Evolutionary conservation across 441 rosid genomes (phyloP).

Genomic region (Eugenia klotzschiana): DNA sequence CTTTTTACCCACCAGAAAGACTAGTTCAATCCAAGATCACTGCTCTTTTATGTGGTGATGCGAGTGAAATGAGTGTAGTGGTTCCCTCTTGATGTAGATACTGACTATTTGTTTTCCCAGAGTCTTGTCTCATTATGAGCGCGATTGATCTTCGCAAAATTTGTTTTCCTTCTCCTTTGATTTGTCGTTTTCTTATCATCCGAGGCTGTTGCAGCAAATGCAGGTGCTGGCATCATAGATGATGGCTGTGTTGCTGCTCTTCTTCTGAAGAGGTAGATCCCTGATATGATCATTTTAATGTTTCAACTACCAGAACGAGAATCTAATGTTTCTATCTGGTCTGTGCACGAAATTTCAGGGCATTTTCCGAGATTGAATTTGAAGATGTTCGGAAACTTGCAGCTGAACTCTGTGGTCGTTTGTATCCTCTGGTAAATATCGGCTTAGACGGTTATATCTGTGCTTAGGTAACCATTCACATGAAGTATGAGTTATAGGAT

Average conservation of each 20-base stretch:
- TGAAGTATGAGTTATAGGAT: neutral
- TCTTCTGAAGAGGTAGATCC: conserved; percentile 57
- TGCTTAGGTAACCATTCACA: neutral
- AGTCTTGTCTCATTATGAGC: neutral
- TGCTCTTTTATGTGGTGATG: neutral
- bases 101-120: neutral
- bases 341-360: conserved; percentile 27
- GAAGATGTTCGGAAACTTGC: conserved; percentile 82
- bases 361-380: conserved; percentile 55
- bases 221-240: conserved; percentile 25
- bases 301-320: neutral
- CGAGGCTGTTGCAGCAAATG: conserved; percentile 23
- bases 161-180: neutral
- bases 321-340: conserved; percentile 6
- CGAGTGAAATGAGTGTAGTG: neutral
- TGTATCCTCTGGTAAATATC: conserved; percentile 56
- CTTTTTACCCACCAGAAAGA: neutral
- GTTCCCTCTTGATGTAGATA: neutral
- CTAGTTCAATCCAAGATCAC: neutral
- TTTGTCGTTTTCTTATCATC: neutral
- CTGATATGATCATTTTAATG: conserved; percentile 5
- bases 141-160: neutral
- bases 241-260: conserved; percentile 49
- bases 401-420: conserved; percentile 91
- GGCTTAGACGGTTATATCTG: neutral